Evolutionary conservation across 2,329 filamentous ascomycete species (phyloP).

Genomic region (Fusarium nisikadoi): DNA sequence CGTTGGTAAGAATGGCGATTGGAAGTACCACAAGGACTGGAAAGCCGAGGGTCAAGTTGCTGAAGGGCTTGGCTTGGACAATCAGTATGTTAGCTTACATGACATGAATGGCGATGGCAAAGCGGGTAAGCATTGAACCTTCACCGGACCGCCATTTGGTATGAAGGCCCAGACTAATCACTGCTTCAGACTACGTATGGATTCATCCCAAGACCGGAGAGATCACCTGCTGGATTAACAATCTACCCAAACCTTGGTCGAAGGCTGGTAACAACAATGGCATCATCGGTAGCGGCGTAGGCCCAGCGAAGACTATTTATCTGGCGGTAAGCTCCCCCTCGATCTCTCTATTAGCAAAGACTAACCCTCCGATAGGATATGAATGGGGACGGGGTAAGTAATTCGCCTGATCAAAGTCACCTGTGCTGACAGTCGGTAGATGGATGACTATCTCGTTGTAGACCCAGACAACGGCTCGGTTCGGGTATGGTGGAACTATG

Average conservation of each 20-base stretch:
- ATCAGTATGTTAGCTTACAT: slow-evolving; percentile 2
- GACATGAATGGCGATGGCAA: slow-evolving; percentile 22
- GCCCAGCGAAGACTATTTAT: slow-evolving; percentile 1
- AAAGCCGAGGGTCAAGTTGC: neutral
- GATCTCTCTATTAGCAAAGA: accelerated
- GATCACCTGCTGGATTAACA: slow-evolving; percentile 11
- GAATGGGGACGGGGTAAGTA: slow-evolving; percentile 2
- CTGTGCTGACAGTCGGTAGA: neutral
- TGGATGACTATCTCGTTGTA: slow-evolving; percentile 3
- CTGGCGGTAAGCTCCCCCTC: neutral
- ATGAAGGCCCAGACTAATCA: neutral
- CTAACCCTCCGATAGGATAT: neutral
- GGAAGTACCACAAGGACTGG: slow-evolving; percentile 18
- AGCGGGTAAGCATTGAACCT: neutral
- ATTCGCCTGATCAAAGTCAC: accelerated
- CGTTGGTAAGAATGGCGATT: slow-evolving; percentile 1
- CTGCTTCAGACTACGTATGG: slow-evolving; percentile 3
- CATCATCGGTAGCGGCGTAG: slow-evolving; percentile 1
- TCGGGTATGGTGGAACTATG: slow-evolving; percentile 7
- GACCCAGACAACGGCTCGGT: slow-evolving; percentile 1
- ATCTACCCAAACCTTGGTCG: neutral
- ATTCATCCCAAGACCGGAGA: neutral
- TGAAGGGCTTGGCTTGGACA: slow-evolving; percentile 2
- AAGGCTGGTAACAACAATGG: slow-evolving; percentile 5
- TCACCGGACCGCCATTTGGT: accelerated